Conservation (phyloP, 2,329 filamentous ascomycete species). For the Aspergillus calidoustus region DNA sequence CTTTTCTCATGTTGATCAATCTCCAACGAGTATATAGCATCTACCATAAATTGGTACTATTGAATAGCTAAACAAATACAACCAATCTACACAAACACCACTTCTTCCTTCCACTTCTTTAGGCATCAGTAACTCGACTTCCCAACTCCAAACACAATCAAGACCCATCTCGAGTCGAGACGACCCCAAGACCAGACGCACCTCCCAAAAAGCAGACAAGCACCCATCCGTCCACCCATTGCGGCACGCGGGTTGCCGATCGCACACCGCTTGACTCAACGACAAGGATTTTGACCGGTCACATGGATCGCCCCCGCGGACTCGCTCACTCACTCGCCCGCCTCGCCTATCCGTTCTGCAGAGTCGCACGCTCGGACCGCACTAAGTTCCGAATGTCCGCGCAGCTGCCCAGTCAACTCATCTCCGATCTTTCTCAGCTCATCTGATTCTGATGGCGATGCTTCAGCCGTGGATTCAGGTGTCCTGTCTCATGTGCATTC, state of each 20-base stretch:
- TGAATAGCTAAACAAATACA: neutral
- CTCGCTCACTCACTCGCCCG: neutral
- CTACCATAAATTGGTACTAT: neutral
- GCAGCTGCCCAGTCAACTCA: neutral
- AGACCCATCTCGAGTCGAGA: neutral
- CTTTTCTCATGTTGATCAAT: slow-evolving; percentile 5
- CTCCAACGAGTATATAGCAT: slow-evolving; percentile 10
- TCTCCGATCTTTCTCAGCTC: neutral
- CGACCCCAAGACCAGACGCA: neutral
- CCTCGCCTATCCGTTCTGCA: neutral
- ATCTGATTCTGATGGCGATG: neutral
- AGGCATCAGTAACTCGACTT: neutral
- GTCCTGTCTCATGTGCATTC: too few species aligned
- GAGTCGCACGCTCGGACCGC: neutral
- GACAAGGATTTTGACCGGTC: neutral
- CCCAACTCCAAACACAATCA: neutral
- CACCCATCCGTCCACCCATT: neutral
- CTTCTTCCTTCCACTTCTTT: neutral
- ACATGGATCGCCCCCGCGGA: slow-evolving; percentile 4
- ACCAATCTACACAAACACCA: neutral
- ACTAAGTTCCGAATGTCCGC: neutral
- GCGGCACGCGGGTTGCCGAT: neutral
- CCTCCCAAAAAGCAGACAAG: neutral
- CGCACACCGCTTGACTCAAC: slow-evolving; percentile 9
- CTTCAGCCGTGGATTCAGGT: too few species aligned